Conservation (phyloP, 768 basidiomycete genomes). For the Phylloporus rhodoxanthus region DNA sequence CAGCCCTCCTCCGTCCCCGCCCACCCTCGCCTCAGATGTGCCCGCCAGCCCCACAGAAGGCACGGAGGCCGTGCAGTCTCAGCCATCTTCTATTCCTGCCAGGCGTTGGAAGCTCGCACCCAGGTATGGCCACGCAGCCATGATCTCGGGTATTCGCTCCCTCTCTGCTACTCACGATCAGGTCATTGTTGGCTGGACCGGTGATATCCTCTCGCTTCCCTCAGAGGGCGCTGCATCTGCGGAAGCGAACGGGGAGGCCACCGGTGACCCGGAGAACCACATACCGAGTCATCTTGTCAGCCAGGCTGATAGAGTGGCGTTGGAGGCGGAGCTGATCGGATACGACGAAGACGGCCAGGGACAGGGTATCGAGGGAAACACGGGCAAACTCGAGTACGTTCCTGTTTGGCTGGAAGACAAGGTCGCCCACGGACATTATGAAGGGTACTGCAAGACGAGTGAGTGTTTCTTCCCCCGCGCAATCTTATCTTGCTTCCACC, state of each 20-base stretch:
- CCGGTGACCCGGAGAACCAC: slow-evolving; percentile 25
- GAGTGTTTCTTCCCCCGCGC: slow-evolving; percentile 29
- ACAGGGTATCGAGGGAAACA: slow-evolving; percentile 43
- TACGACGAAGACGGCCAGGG: slow-evolving; percentile 41
- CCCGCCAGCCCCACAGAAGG: slow-evolving; percentile 30
- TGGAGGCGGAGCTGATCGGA: slow-evolving; percentile 58
- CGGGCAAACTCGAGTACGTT: slow-evolving; percentile 62
- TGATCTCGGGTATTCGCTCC: slow-evolving; percentile 89
- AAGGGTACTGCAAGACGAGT: slow-evolving; percentile 98
- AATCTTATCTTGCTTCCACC: slow-evolving; percentile 6
- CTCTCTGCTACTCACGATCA: slow-evolving; percentile 83
- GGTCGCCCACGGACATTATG: slow-evolving; percentile 90
- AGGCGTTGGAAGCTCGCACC: slow-evolving; percentile 68
- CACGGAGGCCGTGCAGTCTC: background rate
- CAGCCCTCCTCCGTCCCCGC: slow-evolving; percentile 78
- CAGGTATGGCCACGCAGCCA: slow-evolving; percentile 87
- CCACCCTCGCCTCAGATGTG: slow-evolving; percentile 47
- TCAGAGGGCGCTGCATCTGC: slow-evolving; percentile 30
- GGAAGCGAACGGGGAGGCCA: slow-evolving; percentile 12
- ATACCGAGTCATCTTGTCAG: slow-evolving; percentile 49
- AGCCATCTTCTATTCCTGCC: slow-evolving; percentile 14
- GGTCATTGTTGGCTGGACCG: slow-evolving; percentile 90
- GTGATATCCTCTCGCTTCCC: slow-evolving; percentile 61
- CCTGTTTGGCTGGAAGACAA: slow-evolving; percentile 91
- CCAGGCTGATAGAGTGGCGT: slow-evolving; percentile 55